phyloP scores from a whole-genome alignment of 345 rosid genomes.

The Acer yangbiense region DNA sequence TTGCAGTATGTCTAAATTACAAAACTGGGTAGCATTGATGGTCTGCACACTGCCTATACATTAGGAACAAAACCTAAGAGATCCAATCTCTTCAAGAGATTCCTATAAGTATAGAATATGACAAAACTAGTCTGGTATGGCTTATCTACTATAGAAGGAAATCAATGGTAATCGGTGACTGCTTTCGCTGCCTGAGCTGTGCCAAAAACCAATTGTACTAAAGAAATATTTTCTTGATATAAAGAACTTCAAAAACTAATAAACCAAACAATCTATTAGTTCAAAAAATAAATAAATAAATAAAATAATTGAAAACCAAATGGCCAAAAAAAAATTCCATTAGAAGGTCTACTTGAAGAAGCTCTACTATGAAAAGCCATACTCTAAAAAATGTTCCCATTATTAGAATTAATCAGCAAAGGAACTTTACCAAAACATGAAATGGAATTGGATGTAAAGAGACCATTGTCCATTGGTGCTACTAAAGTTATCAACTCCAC shows the following conservation, averaged over 20 bases:
- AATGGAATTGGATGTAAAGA: constrained; percentile 5
- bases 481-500: neutral
- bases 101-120: neutral
- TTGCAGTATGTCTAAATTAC: neutral
- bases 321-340: neutral
- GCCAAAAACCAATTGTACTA: neutral
- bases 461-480: neutral
- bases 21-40: constrained; percentile 7
- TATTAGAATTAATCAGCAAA: neutral
- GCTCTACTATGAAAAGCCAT: neutral
- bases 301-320: neutral
- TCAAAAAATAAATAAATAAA: no score
- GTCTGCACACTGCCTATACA: neutral
- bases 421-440: neutral
- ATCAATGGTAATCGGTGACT: neutral
- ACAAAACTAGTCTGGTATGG: neutral
- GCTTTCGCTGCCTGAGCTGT: neutral
- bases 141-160: neutral
- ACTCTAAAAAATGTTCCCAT: neutral
- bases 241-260: neutral
- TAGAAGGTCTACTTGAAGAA: neutral
- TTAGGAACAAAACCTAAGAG: neutral
- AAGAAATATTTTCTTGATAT: neutral
- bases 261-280: neutral
- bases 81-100: neutral